A percentile compares a stretch with the other conserved stretches of the same genome.
Evolutionary conservation across 768 basidiomycete species (phyloP).

Genomic region (Multifurca ochricompacta): DNA sequence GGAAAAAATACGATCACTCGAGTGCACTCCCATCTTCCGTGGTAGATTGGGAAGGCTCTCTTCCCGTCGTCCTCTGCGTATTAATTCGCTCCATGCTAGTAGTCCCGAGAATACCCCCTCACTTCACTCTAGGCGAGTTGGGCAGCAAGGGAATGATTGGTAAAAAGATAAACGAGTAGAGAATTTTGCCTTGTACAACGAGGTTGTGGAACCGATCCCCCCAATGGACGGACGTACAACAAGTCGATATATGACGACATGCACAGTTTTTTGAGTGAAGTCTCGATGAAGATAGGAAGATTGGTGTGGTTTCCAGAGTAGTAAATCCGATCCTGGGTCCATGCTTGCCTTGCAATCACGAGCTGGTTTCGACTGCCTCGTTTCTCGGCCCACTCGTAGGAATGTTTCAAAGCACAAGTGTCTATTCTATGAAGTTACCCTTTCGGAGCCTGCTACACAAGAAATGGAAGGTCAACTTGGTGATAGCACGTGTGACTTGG

Average conservation of each 20-base stretch:
- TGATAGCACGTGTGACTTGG: too few relatives aligned
- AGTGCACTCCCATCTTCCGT: conserved; percentile 30
- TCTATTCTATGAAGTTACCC: conserved; percentile 30
- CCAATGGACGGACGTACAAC: conserved; percentile 48
- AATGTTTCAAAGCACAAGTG: conserved; percentile 32
- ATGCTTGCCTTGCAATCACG: conserved; percentile 25
- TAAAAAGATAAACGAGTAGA: conserved; percentile 30
- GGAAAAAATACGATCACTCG: conserved; percentile 33
- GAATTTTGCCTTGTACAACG: conserved; percentile 35
- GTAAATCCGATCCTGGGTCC: conserved; percentile 29
- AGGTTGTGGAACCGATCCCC: conserved; percentile 42
- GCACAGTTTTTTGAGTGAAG: conserved; percentile 41
- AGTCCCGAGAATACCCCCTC: conserved; percentile 25
- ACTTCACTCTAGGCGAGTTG: not conserved
- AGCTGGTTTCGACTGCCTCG: conserved; percentile 32
- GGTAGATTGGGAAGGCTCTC: conserved; percentile 38
- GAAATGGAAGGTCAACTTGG: not conserved
- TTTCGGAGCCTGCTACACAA: not conserved
- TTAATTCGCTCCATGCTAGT: conserved; percentile 34
- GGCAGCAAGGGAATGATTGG: too few relatives aligned
- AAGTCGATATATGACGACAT: conserved; percentile 53
- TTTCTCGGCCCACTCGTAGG: conserved; percentile 35
- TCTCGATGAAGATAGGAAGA: conserved; percentile 29
- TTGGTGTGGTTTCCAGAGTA: conserved; percentile 37
- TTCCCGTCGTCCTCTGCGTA: conserved; percentile 33